Conservation (phyloP, 2,329 filamentous ascomycete genomes). For the Alternaria conjuncta region DNA sequence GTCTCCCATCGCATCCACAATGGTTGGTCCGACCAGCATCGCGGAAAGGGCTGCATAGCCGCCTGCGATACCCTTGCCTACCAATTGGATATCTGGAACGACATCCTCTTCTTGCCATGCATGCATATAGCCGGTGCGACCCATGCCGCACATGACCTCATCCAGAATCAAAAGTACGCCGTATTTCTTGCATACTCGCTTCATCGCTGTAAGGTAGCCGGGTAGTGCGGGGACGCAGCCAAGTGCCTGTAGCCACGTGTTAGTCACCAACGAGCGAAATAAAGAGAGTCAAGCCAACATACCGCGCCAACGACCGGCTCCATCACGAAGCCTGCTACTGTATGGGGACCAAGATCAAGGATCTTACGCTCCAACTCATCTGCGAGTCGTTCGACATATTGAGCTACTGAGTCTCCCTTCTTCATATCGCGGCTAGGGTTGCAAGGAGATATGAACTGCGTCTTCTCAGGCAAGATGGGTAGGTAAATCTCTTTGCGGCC, state of each 20-base stretch:
- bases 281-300: slow-evolving; percentile 41
- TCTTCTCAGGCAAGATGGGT: slow-evolving; percentile 62
- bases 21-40: slow-evolving; percentile 61
- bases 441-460: slow-evolving; percentile 70
- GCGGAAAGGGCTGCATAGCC: slow-evolving; percentile 69
- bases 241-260: slow-evolving; percentile 56
- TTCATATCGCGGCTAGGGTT: slow-evolving; percentile 67
- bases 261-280: not conserved
- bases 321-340: slow-evolving; percentile 73
- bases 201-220: slow-evolving; percentile 74
- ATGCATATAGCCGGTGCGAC: slow-evolving; percentile 65
- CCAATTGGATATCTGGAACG: slow-evolving; percentile 68
- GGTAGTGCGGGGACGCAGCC: slow-evolving; percentile 71
- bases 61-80: slow-evolving; percentile 71
- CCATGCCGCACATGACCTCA: slow-evolving; percentile 76
- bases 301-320: slow-evolving; percentile 76
- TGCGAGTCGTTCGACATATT: slow-evolving; percentile 67
- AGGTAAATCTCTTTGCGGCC: slow-evolving; percentile 67
- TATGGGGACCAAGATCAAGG: slow-evolving; percentile 65
- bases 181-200: slow-evolving; percentile 71
- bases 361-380: slow-evolving; percentile 73
- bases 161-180: slow-evolving; percentile 79
- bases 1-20: slow-evolving; percentile 57
- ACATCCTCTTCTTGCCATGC: slow-evolving; percentile 67
- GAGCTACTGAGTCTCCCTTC: slow-evolving; percentile 60